Base-by-base conservation (phyloP, 164 flowering plant genomes). In the Stephania yunnanensis region DNA sequence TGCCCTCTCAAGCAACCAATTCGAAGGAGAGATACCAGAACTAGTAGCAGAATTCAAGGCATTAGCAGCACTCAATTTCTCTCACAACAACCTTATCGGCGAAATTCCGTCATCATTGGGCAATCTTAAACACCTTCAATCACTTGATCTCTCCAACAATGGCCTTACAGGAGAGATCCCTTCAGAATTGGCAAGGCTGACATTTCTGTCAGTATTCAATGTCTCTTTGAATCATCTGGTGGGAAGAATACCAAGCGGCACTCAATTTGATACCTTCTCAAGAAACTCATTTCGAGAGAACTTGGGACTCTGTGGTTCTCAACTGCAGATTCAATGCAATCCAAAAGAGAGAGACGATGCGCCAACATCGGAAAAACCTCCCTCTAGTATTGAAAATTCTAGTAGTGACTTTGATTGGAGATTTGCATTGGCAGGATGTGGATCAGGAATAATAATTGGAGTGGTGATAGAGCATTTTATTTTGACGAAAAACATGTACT, bases 1-100 rank as follows among this genome's bases (percentile, higher is more conserved):
- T 65, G 94, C 89, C 72, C 72, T 89, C 63, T 92, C 97, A 1
- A 36, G 63, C 70, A 92, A 90, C 67, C 52, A 53, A 0, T 85
- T 91, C 50, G 66, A 80, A 7, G 94, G 92, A 11, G 31, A 31
- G 1, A 84, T 90, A 30, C 94, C 97, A 22, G 69, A 77, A 45
- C 78, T 6, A 7, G 2, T 89, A 0, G 91, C 86, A 48, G 5
- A 78, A 1, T 80, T 92, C 50, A 82, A 13, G 1, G 70, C 85
- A 1, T 87, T 90, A 5, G 65, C 73, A 42, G 58, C 79, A 29
- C 89, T 92, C 61, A 89, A 90, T 72, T 64, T 92, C n/a, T 89
- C 81, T 6, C n/a, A 52, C 25, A 71, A 71, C 17, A 4, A 71
- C 11, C 42, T 79, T 6, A 17, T 22, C 1, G 81, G 76, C 0